Percentiles rank a stretch among this genome's conserved stretches.
Evolutionary conservation across 2,329 filamentous ascomycete species (phyloP).

Genomic region (Cordyceps farinosa): DNA sequence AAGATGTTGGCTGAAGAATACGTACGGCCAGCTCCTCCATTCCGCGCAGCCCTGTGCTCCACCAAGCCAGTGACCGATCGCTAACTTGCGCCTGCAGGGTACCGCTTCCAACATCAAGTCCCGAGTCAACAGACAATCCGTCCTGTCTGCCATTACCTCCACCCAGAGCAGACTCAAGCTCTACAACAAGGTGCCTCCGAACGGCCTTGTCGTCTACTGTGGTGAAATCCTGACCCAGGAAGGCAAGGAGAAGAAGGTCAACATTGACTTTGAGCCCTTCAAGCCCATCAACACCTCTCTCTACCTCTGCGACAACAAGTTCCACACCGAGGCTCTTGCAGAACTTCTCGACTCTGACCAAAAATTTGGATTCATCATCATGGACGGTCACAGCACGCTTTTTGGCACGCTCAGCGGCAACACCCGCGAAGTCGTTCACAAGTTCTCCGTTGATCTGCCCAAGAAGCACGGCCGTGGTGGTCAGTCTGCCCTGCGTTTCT

Average conservation of each 20-base stretch:
- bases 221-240: constrained; percentile 99
- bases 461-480: constrained; percentile 99
- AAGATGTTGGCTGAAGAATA: constrained; percentile 99
- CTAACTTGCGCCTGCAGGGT: constrained; percentile 54
- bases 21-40: constrained; percentile 49
- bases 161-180: constrained; percentile 98
- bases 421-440: constrained; percentile 93
- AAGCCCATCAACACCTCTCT: constrained; percentile 99
- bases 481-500: constrained; percentile 98
- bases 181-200: constrained; percentile 97
- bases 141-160: constrained; percentile 96
- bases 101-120: constrained; percentile 99
- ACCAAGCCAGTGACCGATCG: constrained; percentile 12
- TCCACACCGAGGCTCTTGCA: constrained; percentile 95
- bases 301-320: constrained; percentile 99
- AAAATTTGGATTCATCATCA: constrained; percentile 99
- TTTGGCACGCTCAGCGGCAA: constrained; percentile 97
- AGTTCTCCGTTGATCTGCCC: constrained; percentile 96
- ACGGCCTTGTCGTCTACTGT: constrained; percentile 97
- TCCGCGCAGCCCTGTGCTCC: neutral
- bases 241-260: constrained; percentile 99
- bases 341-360: constrained; percentile 98
- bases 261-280: constrained; percentile 99
- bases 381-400: constrained; percentile 97
- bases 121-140: constrained; percentile 96